Evolutionary conservation across 1,139 yeast genomes (phyloP).

Genomic region (Geotrichum fermentans): DNA sequence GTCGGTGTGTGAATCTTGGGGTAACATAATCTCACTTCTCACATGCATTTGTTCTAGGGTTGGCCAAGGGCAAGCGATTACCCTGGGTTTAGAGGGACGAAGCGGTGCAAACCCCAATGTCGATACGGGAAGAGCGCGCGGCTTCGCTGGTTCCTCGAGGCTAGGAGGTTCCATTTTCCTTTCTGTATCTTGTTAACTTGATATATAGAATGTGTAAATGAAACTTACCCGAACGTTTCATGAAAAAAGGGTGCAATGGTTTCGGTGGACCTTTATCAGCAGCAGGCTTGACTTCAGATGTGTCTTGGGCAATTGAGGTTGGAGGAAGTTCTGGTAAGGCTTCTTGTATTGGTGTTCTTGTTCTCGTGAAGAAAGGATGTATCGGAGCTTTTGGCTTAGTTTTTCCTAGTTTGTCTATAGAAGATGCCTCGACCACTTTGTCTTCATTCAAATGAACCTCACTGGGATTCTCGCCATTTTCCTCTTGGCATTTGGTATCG

Average conservation of each 20-base stretch:
- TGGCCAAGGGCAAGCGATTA: slow-evolving; percentile 14
- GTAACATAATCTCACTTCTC: not conserved
- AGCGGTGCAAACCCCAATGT: slow-evolving; percentile 3
- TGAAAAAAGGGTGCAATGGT: slow-evolving; percentile 2
- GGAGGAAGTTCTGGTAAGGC: no score
- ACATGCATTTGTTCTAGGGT: slow-evolving; percentile 14
- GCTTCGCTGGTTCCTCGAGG: no score
- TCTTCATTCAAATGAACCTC: no score
- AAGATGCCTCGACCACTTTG: no score
- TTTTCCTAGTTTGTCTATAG: no score
- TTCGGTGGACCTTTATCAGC: not conserved
- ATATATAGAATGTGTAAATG: no score
- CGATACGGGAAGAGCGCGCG: not conserved
- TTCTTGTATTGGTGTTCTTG: not conserved
- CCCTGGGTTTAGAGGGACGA: not conserved
- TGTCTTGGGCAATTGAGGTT: no score
- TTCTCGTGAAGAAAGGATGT: slow-evolving; percentile 23
- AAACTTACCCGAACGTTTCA: slow-evolving; percentile 2
- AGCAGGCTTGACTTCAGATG: not conserved
- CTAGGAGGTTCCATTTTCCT: no score
- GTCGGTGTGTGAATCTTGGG: not conserved
- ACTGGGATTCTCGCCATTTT: no score
- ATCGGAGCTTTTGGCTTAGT: slow-evolving; percentile 15
- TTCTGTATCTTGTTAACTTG: no score
- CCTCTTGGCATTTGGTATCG: no score